phyloP scores from a whole-genome alignment of 139 green algal species.

The Dunaliella sp. region DNA sequence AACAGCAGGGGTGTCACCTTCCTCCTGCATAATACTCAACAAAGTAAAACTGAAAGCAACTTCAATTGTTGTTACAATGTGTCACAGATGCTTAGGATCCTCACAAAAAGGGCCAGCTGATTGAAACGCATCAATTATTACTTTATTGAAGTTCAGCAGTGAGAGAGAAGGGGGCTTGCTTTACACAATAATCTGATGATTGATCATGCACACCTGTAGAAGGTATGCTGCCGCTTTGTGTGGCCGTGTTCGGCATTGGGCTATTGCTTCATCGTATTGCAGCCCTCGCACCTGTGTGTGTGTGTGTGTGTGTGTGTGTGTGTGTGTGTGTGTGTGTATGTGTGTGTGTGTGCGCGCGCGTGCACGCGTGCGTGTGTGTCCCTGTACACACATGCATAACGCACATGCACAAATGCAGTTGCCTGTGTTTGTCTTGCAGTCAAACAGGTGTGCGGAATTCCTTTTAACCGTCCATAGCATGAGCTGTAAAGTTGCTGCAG shows the following conservation, averaged over 20 bases:
- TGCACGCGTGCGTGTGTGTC: background rate
- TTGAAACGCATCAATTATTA: too few relatives aligned
- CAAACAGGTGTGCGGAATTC: too few relatives aligned
- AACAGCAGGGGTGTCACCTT: too few relatives aligned
- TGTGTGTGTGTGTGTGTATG: background rate
- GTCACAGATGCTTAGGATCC: too few relatives aligned
- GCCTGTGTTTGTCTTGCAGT: background rate
- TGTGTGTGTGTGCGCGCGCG: background rate
- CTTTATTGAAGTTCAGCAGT: too few relatives aligned
- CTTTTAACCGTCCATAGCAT: background rate
- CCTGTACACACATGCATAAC: background rate
- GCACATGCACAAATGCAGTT: background rate
- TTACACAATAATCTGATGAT: too few relatives aligned
- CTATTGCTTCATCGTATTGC: conserved; percentile 16
- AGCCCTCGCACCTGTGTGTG: conserved; percentile 19
- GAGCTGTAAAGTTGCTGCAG: too few relatives aligned
- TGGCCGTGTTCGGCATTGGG: conserved; percentile 20
- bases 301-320: background rate
- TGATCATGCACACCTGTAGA: background rate
- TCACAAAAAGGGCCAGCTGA: too few relatives aligned
- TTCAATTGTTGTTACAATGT: too few relatives aligned
- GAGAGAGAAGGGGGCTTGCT: too few relatives aligned
- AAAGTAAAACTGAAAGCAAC: too few relatives aligned
- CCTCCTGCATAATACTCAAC: too few relatives aligned
- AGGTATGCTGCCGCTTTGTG: conserved; percentile 23